phyloP scores from a whole-genome alignment of 352 stramenopile genomes.

The Pythium sukuiense region DNA sequence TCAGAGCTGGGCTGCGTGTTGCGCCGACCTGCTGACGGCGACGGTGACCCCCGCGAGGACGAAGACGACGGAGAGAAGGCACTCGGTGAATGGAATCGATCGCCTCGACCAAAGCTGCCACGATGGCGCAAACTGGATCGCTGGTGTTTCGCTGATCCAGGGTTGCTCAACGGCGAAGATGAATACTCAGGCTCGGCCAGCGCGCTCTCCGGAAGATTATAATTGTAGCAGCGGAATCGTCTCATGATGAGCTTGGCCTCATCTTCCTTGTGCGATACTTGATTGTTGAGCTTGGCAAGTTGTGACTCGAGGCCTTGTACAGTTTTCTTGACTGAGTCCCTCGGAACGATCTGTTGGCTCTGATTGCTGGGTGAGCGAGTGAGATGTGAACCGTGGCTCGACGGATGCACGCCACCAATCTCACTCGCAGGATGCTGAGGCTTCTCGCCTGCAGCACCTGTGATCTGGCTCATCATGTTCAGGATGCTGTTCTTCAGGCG shows the following conservation, averaged over 20 bases:
- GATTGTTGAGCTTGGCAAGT: slow-evolving; percentile 57
- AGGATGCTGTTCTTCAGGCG: slow-evolving; percentile 55
- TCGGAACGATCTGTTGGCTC: slow-evolving; percentile 6
- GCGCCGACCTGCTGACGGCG: slow-evolving; percentile 12
- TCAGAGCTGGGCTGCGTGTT: slow-evolving; percentile 23
- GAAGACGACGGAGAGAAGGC: slow-evolving; percentile 35
- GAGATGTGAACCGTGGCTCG: not conserved
- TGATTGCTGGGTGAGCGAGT: not conserved
- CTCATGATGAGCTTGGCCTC: slow-evolving; percentile 55
- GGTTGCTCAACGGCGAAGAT: slow-evolving; percentile 38
- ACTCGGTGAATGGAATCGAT: slow-evolving; percentile 34
- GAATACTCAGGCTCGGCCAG: slow-evolving; percentile 49
- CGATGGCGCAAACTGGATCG: slow-evolving; percentile 14
- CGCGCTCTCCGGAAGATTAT: slow-evolving; percentile 68
- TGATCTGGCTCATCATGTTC: slow-evolving; percentile 66
- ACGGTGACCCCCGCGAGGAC: slow-evolving; percentile 22
- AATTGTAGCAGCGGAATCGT: slow-evolving; percentile 79
- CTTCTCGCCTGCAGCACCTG: slow-evolving; percentile 39
- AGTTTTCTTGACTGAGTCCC: slow-evolving; percentile 54
- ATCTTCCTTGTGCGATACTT: slow-evolving; percentile 68
- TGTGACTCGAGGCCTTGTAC: slow-evolving; percentile 62
- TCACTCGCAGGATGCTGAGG: slow-evolving; percentile 11
- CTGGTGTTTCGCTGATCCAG: slow-evolving; percentile 19
- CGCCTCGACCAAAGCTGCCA: slow-evolving; percentile 13
- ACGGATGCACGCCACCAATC: not conserved